A percentile compares a stretch with the other conserved stretches of the same genome.
These are phyloP conservation scores for Xanthoceras sorbifolium DNA, from an alignment of 345 rosid genomes.

Conservation along the genomic window DNA sequence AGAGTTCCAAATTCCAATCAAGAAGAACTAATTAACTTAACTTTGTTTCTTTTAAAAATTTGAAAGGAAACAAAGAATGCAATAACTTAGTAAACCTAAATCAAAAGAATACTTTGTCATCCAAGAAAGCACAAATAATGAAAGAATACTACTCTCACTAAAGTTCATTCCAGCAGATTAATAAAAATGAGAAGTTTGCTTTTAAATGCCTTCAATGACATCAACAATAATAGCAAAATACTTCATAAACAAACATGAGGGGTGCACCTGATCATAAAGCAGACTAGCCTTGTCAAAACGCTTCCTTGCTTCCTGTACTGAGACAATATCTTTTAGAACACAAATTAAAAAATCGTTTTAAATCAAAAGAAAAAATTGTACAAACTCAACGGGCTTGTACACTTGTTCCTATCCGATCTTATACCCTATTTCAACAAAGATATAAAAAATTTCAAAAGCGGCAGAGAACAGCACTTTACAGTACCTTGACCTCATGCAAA, in stretches of 20 bases:
- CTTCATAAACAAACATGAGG: constrained; percentile 15
- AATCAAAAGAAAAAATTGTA: background rate
- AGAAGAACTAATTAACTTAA: background rate
- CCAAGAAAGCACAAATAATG: constrained; percentile 1
- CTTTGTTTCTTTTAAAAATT: too few relatives aligned
- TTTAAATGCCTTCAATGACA: constrained; percentile 5
- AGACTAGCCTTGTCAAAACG: constrained; percentile 96
- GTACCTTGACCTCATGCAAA: constrained; percentile 93
- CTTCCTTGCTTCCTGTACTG: constrained; percentile 90
- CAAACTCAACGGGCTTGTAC: background rate
- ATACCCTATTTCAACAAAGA: background rate
- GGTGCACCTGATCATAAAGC: constrained; percentile 84
- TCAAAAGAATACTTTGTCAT: background rate
- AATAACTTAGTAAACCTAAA: background rate
- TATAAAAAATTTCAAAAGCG: background rate
- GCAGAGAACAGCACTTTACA: constrained; percentile 24
- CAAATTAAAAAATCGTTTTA: background rate
- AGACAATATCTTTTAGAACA: constrained; percentile 33
- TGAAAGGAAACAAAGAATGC: too few relatives aligned
- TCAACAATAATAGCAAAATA: constrained; percentile 7
- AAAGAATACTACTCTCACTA: background rate
- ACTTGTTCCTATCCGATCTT: background rate
- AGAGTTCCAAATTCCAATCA: constrained; percentile 11
- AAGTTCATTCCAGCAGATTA: constrained; percentile 4
- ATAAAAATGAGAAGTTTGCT: constrained; percentile 7